Conservation (phyloP, 2,329 filamentous ascomycete genomes). For the Mollisia scopiformis region DNA sequence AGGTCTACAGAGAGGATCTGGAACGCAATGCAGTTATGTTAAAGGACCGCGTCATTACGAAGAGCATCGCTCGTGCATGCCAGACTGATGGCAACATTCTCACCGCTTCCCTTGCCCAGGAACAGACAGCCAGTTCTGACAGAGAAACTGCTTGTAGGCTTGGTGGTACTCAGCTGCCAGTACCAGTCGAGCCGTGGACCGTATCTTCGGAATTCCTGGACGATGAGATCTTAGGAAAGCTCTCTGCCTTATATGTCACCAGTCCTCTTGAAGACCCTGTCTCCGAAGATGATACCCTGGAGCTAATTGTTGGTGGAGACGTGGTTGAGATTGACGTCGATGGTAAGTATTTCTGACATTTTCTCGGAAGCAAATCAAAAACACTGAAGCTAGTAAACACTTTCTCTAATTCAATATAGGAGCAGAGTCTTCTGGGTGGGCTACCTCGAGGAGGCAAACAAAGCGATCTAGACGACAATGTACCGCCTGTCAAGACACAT, state of each 20-base stretch:
- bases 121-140: slow-evolving; percentile 20
- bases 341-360: background rate
- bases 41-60: slow-evolving; percentile 24
- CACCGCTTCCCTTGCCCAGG: slow-evolving; percentile 7
- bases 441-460: background rate
- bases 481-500: background rate
- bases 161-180: slow-evolving; percentile 1
- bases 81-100: slow-evolving; percentile 25
- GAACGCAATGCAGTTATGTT: slow-evolving; percentile 12
- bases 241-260: slow-evolving; percentile 20
- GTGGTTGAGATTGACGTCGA: background rate
- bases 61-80: slow-evolving; percentile 28
- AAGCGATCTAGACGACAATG: background rate
- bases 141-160: slow-evolving; percentile 18
- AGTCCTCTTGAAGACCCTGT: background rate
- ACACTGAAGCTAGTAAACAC: background rate
- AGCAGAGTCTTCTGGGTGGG: slow-evolving; percentile 12
- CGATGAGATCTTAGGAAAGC: slow-evolving; percentile 24
- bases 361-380: background rate
- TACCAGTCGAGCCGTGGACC: background rate
- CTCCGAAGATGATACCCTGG: background rate
- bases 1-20: slow-evolving; percentile 19
- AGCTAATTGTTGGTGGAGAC: background rate
- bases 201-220: slow-evolving; percentile 14
- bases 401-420: background rate